These are phyloP conservation scores for Xerocomus potaroensis DNA, from an alignment of 768 basidiomycete genomes.

Conservation along the genomic window DNA sequence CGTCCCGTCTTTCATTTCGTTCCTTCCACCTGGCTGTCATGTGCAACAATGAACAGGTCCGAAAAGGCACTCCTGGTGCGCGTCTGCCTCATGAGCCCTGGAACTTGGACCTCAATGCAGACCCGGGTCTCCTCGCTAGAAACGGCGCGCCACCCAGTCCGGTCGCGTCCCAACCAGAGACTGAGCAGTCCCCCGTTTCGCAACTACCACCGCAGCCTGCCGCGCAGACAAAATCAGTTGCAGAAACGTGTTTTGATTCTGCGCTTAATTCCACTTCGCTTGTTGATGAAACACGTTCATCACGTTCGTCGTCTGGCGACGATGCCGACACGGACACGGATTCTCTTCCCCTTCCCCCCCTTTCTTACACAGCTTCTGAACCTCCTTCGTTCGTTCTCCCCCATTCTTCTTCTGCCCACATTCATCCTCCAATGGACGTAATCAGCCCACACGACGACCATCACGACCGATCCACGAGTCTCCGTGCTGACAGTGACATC, in stretches of 20 bases:
- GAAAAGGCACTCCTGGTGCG: constrained; percentile 40
- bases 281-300: constrained; percentile 19
- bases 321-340: constrained; percentile 30
- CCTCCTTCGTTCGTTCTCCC: constrained; percentile 37
- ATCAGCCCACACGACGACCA: constrained; percentile 15
- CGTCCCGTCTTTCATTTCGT: background rate
- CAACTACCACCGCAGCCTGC: background rate
- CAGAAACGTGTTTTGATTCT: constrained; percentile 11
- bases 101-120: constrained; percentile 26
- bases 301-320: constrained; percentile 20
- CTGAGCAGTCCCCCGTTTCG: background rate
- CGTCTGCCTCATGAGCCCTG: constrained; percentile 42
- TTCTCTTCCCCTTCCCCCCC: constrained; percentile 33
- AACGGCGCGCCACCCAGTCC: background rate
- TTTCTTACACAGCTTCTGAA: constrained; percentile 30
- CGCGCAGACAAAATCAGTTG: background rate
- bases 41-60: constrained; percentile 26
- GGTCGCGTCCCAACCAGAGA: constrained; percentile 4
- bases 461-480: background rate
- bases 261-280: constrained; percentile 6
- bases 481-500: constrained; percentile 4
- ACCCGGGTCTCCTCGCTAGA: constrained; percentile 7
- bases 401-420: constrained; percentile 40
- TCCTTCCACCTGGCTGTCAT: background rate
- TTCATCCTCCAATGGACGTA: constrained; percentile 25